Evolutionary conservation across 176 grass and related monocot species (phyloP).

Genomic region (Otatea glauca): DNA sequence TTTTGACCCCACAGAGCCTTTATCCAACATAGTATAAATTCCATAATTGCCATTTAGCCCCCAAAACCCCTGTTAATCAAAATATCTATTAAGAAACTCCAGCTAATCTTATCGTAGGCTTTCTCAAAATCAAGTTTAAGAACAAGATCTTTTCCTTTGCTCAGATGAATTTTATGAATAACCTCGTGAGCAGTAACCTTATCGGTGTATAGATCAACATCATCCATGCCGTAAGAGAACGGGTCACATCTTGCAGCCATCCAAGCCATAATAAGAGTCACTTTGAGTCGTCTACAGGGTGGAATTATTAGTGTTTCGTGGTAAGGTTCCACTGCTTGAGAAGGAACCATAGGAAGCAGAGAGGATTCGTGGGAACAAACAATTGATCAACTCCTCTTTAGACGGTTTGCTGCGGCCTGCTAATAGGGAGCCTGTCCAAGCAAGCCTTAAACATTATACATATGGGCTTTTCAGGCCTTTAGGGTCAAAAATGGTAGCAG

Average conservation of each 20-base stretch:
- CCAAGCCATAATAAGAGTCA: background rate
- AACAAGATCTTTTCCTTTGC: no score
- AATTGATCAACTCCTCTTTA: background rate
- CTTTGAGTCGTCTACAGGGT: background rate
- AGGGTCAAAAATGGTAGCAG: background rate
- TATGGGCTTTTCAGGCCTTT: background rate
- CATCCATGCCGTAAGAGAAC: background rate
- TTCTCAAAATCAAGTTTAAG: no score
- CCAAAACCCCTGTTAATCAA: no score
- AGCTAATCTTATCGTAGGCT: no score
- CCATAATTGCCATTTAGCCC: no score
- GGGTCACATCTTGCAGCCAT: conserved; percentile 14
- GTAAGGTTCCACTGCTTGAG: background rate
- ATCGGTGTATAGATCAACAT: background rate
- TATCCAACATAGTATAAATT: no score
- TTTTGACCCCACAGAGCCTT: no score
- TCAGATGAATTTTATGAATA: no score
- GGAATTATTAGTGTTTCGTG: background rate
- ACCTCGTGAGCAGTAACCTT: no score
- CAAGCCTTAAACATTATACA: background rate
- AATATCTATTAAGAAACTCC: no score
- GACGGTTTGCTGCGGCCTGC: background rate
- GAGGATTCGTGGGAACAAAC: background rate
- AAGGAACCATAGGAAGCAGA: background rate
- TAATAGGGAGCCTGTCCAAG: background rate